Evolutionary conservation across 768 basidiomycete species (phyloP).

Genomic region (Agrocybe praecox): DNA sequence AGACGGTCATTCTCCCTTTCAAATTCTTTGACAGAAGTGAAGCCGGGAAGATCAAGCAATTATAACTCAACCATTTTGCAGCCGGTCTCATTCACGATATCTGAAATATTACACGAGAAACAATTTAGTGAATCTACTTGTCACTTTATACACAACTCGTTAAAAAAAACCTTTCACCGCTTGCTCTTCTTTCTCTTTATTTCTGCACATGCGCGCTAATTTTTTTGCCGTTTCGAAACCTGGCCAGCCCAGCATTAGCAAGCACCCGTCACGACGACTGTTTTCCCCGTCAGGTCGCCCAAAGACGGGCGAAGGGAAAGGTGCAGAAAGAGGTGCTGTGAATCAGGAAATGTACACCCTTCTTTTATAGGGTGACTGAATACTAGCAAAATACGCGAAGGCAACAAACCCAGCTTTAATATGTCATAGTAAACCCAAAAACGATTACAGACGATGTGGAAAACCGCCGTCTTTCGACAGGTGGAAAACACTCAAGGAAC

Average conservation of each 20-base stretch:
- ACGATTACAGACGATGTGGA: too few relatives aligned
- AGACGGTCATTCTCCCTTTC: conserved; percentile 33
- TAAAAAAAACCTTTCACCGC: conserved; percentile 26
- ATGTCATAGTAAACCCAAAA: too few relatives aligned
- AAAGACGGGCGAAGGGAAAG: too few relatives aligned
- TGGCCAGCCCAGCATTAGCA: conserved; percentile 55
- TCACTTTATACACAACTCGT: neutral
- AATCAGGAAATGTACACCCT: too few relatives aligned
- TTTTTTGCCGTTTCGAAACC: conserved; percentile 49
- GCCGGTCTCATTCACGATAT: conserved; percentile 31
- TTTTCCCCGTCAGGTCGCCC: conserved; percentile 48
- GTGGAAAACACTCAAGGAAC: too few relatives aligned
- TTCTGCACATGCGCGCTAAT: conserved; percentile 47
- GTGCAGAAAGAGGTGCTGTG: too few relatives aligned
- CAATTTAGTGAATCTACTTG: neutral
- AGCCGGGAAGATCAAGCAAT: conserved; percentile 41
- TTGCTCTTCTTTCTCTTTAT: conserved; percentile 32
- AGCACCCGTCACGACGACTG: conserved; percentile 50
- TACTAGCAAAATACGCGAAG: too few relatives aligned
- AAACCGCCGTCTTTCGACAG: too few relatives aligned
- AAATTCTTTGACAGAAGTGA: conserved; percentile 39
- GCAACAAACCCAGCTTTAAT: too few relatives aligned
- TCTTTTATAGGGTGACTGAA: too few relatives aligned
- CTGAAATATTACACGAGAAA: conserved; percentile 14
- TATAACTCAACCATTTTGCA: conserved; percentile 37